phyloP scores from a whole-genome alignment of 78 protist species.

The Carpediemonas membranifera region DNA sequence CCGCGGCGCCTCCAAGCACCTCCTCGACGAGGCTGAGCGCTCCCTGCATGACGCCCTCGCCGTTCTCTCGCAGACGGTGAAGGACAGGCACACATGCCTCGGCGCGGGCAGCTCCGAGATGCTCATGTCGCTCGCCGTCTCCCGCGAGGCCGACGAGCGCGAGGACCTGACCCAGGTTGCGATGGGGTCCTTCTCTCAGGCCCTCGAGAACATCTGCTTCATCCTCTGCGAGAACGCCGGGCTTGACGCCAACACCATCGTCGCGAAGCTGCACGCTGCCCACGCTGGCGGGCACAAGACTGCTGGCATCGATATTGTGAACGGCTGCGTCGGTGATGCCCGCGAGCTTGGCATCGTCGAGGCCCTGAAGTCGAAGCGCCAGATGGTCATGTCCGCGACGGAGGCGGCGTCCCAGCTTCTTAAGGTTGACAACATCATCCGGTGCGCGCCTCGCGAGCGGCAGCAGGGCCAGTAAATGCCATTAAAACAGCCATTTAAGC shows the following conservation, averaged over 20 bases:
- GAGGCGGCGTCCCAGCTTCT: slow-evolving; percentile 20
- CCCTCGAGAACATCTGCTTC: too few species aligned
- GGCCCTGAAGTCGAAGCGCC: background rate
- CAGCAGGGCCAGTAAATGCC: too few species aligned
- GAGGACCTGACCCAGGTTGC: too few species aligned
- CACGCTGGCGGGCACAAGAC: background rate
- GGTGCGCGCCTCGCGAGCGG: too few species aligned
- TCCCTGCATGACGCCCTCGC: slow-evolving; percentile 98
- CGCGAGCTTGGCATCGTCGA: slow-evolving; percentile 11
- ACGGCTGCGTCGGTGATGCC: background rate
- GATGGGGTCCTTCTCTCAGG: too few species aligned
- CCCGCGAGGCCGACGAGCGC: too few species aligned
- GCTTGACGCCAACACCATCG: too few species aligned
- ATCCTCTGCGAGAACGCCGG: too few species aligned
- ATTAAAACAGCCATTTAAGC: too few species aligned
- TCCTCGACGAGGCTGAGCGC: slow-evolving; percentile 96
- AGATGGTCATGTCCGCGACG: slow-evolving; percentile 14
- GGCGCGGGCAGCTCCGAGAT: slow-evolving; percentile 56
- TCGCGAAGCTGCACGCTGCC: too few species aligned
- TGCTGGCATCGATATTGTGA: slow-evolving; percentile 7
- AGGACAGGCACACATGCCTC: background rate
- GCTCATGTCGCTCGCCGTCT: too few species aligned
- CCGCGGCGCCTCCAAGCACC: slow-evolving; percentile 84
- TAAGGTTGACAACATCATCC: too few species aligned
- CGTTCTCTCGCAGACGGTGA: slow-evolving; percentile 61